Evolutionary conservation across 345 rosid genomes (phyloP).

Genomic region (Physaria fendleri): DNA sequence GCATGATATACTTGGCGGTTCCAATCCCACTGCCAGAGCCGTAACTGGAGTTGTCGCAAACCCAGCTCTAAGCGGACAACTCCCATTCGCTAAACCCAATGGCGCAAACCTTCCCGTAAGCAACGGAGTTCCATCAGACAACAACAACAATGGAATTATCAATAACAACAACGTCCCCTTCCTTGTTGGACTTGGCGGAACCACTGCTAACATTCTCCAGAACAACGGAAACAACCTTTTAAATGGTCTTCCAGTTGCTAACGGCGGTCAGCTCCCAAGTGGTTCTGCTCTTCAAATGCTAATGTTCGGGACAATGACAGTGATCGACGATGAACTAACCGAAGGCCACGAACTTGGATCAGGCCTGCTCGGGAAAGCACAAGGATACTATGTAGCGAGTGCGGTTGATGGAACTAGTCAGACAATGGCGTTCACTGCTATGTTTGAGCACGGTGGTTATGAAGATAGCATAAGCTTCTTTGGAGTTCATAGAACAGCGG

Average conservation of each 20-base stretch:
- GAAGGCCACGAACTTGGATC: conserved; percentile 68
- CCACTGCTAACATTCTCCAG: conserved; percentile 38
- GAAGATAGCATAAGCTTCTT: conserved; percentile 71
- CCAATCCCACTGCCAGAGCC: conserved; percentile 64
- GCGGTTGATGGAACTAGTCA: conserved; percentile 74
- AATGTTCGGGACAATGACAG: conserved; percentile 82
- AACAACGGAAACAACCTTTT: conserved; percentile 44
- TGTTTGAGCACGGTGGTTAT: conserved; percentile 67
- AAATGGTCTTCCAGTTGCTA: conserved; percentile 36
- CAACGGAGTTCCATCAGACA: conserved; percentile 56
- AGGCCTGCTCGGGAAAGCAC: conserved; percentile 67
- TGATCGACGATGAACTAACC: conserved; percentile 73
- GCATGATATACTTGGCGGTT: conserved; percentile 79
- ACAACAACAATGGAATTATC: conserved; percentile 52
- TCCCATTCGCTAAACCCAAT: conserved; percentile 80
- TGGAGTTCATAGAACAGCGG: conserved; percentile 65
- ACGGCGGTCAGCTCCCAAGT: conserved; percentile 48
- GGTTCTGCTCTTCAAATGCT: conserved; percentile 52
- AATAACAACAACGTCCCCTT: conserved; percentile 86
- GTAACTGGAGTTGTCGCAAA: conserved; percentile 69
- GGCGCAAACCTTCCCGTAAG: conserved; percentile 67
- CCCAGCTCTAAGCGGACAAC: conserved; percentile 60
- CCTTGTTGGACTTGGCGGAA: conserved; percentile 73
- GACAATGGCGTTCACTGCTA: conserved; percentile 69
- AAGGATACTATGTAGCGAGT: conserved; percentile 77